Evolutionary conservation across 106 monocot genomes (phyloP), one percentile per base, ranked within the genome.

Genomic region (Dendrobium chrysotoxum): DNA sequence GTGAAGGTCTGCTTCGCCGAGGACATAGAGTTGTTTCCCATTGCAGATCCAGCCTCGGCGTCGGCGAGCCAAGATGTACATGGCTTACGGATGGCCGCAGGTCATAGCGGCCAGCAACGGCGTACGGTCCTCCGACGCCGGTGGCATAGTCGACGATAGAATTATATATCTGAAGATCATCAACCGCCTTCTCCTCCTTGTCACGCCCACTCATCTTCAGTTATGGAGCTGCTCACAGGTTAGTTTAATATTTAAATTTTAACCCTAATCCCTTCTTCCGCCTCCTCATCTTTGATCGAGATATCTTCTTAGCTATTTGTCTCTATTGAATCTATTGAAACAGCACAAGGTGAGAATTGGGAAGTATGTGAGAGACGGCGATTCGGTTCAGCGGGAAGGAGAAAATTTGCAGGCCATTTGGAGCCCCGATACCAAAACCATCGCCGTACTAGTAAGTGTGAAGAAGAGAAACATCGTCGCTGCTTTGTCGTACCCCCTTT

Each of bases 21-120:
- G 40, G 7, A 35, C 15, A 11, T 30, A 0, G 70, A 70, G 31
- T 28, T 31, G 31, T 8, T 35, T 31, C n/a, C 40, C 39, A 10
- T 21, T 74, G 16, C 71, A 75, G 74, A 75, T 42, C 41, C 47
- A 35, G 31, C 28, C 4, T 44, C 47, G 44, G 21, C 18, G 6
- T 40, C 41, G 39, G 47, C 12, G 47, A 47, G 86, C 57, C 66
- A 79, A 72, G 87, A 99, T 99, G 98, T 93, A 99, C 81, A 86
- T 95, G 85, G 85, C 99, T 28, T 99, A 99, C 68, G 99, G 99
- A 75, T 99, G 95, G 95, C 99, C 99, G 57, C 93, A 95, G 93
- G 93, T 91, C 57, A 93, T 99, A 82, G 91, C 95, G 20, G 86
- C 95, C 28, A 85, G 87, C 11, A 79, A 82, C 53, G 86, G 84